Base-by-base conservation (phyloP, 176 grass and related monocot genomes). In the Cymbopogon citratus region DNA sequence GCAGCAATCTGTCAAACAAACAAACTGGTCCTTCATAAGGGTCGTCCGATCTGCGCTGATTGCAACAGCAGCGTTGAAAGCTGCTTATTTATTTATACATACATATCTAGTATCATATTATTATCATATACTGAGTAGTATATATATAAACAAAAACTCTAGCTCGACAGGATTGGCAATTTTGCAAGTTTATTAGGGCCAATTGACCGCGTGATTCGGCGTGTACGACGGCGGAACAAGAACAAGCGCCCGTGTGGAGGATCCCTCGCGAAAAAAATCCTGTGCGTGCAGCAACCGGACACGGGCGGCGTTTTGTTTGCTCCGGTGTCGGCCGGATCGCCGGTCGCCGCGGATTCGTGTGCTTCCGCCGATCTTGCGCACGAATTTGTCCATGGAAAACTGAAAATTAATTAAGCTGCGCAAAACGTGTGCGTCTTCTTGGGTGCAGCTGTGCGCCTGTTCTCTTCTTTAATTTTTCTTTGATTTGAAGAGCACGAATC, bases 11-110 rank as follows among this genome's bases (percentile, higher is more conserved):
- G 38, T 41, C 23, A 59, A 11, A 23, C 3, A 25, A 62, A 46
- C 3, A 73, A 35, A 79, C 26, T 66, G 16, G 9, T 40, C 3
- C 12, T 63, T 7, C 19, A 2, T 15, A 38, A 46, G 31, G 52
- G 25, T 15, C 65, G 25, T 15, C 65, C 51, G 6, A 10, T 12
- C 29, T 56, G 38, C 38, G 24, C 49, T 19, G 77, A 72, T 65
- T 66, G 65, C 83, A 59, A 81, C 33, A 89, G 33, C 82, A 76
- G 41, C 12, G 54, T 49, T 81, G 76, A 70, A 81, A 63, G 75
- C 54, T 75, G 75, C 56, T 69, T 9, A 27, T 70, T 23, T 69
- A 66, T 39, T 69, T 9, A 27, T 70, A 13, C 40, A 66, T 39
- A 23, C 19, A 39, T 36, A 67, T 67, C 34, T 46, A 21, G n/a